These are phyloP conservation scores for Sugiyamaella chiloensis DNA, from an alignment of 805 yeast genomes.

Conservation along the genomic window DNA sequence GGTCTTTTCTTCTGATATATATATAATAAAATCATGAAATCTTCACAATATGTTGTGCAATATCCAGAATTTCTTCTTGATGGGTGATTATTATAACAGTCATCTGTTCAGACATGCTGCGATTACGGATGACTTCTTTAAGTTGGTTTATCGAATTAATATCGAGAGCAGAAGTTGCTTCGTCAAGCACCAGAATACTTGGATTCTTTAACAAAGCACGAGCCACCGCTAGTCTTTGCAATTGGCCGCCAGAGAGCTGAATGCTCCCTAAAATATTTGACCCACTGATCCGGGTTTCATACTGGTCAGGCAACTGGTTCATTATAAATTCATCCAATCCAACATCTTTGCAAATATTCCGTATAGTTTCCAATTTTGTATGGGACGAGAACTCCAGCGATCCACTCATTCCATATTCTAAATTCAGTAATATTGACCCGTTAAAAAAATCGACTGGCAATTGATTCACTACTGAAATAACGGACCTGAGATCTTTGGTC, in stretches of 20 bases:
- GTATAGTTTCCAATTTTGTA: slow-evolving; percentile 28
- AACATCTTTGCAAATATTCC: slow-evolving; percentile 42
- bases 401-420: slow-evolving; percentile 47
- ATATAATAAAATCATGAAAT: not conserved
- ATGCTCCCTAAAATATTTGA: slow-evolving; percentile 35
- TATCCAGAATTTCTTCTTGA: slow-evolving; percentile 58
- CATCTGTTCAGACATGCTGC: slow-evolving; percentile 37
- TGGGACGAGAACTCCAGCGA: not conserved
- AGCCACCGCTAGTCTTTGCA: slow-evolving; percentile 80
- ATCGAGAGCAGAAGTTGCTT: slow-evolving; percentile 87
- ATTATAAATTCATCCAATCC: slow-evolving; percentile 54
- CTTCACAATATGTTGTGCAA: slow-evolving; percentile 48
- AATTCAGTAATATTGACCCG: slow-evolving; percentile 69
- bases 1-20: not conserved
- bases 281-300: slow-evolving; percentile 58
- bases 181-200: slow-evolving; percentile 67
- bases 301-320: slow-evolving; percentile 50
- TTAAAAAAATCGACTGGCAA: slow-evolving; percentile 60
- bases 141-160: slow-evolving; percentile 53
- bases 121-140: slow-evolving; percentile 44
- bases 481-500: slow-evolving; percentile 46
- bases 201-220: slow-evolving; percentile 74
- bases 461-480: slow-evolving; percentile 73
- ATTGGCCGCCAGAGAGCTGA: slow-evolving; percentile 81
- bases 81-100: slow-evolving; percentile 71